Percentiles rank a stretch among this genome's conserved stretches.
phyloP scores from a whole-genome alignment of 495 filamentous ascomycete species.

The Talaromyces nanjingensis region DNA sequence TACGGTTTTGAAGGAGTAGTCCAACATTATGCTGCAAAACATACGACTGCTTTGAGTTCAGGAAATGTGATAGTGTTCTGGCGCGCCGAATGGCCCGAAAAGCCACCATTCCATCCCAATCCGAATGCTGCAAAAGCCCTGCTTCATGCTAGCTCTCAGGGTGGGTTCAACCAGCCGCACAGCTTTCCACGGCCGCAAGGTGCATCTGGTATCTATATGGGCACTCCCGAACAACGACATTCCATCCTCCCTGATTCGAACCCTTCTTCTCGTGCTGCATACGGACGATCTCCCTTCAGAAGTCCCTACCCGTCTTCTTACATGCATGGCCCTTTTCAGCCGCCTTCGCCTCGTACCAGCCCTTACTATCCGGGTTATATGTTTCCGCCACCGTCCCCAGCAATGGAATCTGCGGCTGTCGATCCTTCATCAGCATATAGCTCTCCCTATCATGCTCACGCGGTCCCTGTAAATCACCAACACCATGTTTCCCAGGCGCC shows the following conservation, averaged over 20 bases:
- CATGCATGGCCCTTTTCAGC: slow-evolving; percentile 9
- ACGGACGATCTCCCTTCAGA: slow-evolving; percentile 8
- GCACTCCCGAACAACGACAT: slow-evolving; percentile 9
- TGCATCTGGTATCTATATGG: slow-evolving; percentile 5
- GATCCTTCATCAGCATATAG: slow-evolving; percentile 15
- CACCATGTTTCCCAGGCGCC: slow-evolving; percentile 5
- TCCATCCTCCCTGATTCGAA: slow-evolving; percentile 4
- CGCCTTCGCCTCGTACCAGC: slow-evolving; percentile 10
- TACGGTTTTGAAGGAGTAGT: slow-evolving; percentile 72
- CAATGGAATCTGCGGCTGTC: background rate
- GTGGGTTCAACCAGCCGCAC: slow-evolving; percentile 3
- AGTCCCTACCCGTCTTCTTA: slow-evolving; percentile 6
- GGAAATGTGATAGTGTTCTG: slow-evolving; percentile 67
- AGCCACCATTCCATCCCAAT: slow-evolving; percentile 60
- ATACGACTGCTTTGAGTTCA: slow-evolving; percentile 58
- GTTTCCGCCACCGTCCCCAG: slow-evolving; percentile 4
- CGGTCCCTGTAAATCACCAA: slow-evolving; percentile 13
- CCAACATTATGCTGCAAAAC: slow-evolving; percentile 76
- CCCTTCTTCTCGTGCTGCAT: slow-evolving; percentile 11
- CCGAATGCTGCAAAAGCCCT: slow-evolving; percentile 32
- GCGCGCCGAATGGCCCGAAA: slow-evolving; percentile 71
- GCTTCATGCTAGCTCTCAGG: slow-evolving; percentile 7
- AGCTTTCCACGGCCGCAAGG: slow-evolving; percentile 5
- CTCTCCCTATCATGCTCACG: slow-evolving; percentile 14
- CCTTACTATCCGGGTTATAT: slow-evolving; percentile 10